A percentile compares a stretch with the other conserved stretches of the same genome.
phyloP scores from a whole-genome alignment of 2,329 filamentous ascomycete species.

The Sarocladium oryzae region DNA sequence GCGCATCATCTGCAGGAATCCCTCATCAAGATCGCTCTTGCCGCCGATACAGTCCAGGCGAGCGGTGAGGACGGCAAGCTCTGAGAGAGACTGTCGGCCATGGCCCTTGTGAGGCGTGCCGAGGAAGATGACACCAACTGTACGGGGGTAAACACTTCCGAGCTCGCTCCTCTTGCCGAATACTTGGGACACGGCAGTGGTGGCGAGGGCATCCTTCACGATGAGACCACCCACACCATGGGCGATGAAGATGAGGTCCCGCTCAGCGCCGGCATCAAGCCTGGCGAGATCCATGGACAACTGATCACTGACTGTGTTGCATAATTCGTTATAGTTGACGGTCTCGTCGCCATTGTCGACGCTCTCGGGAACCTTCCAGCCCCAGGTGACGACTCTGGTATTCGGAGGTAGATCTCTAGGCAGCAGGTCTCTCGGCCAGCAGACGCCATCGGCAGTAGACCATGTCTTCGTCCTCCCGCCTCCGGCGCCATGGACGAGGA shows the following conservation, averaged over 20 bases:
- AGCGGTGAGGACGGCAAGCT: background rate
- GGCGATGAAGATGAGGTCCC: constrained; percentile 47
- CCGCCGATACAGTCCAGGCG: background rate
- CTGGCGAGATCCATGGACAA: constrained; percentile 7
- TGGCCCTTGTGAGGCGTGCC: constrained; percentile 4
- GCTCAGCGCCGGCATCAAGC: background rate
- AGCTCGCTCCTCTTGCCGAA: constrained; percentile 6
- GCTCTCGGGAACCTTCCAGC: background rate
- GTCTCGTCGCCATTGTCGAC: background rate
- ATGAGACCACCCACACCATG: constrained; percentile 57
- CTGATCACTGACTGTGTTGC: constrained; percentile 5
- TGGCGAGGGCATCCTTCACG: constrained; percentile 49
- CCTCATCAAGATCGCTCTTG: background rate
- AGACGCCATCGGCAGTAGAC: constrained; percentile 4
- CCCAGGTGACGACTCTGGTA: constrained; percentile 3
- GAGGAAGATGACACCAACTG: background rate
- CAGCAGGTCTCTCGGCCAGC: constrained; percentile 5
- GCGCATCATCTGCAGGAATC: constrained; percentile 1
- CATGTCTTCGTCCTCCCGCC: constrained; percentile 2
- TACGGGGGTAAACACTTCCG: constrained; percentile 2
- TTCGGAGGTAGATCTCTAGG: background rate
- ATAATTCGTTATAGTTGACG: background rate
- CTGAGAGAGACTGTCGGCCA: background rate
- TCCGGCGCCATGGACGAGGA: constrained; percentile 2
- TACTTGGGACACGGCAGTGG: constrained; percentile 3